These are phyloP conservation scores for Mycena amicta DNA, from an alignment of 768 basidiomycete genomes.

Conservation along the genomic window DNA sequence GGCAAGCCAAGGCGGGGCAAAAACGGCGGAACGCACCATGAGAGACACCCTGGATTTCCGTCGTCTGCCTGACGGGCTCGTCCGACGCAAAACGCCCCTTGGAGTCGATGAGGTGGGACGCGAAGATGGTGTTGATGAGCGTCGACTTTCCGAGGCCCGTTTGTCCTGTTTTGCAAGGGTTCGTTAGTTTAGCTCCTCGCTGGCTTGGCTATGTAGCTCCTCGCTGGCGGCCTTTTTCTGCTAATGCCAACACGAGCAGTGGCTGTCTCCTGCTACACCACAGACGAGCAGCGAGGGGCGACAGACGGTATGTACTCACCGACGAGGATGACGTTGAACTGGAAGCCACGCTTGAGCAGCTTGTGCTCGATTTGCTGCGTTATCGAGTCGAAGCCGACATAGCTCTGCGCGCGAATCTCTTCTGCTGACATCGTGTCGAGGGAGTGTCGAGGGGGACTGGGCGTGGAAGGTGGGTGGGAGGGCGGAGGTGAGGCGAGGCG, in stretches of 20 bases:
- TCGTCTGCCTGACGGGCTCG: conserved; percentile 91
- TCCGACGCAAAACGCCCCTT: conserved; percentile 91
- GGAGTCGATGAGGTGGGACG: conserved; percentile 96
- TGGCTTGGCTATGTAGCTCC: too few species aligned
- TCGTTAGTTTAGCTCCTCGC: too few species aligned
- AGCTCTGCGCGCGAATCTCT: conserved; percentile 89
- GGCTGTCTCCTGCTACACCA: not conserved
- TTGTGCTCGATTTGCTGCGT: conserved; percentile 98
- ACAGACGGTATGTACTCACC: conserved; percentile 55
- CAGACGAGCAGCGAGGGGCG: conserved; percentile 6
- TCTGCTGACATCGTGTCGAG: conserved; percentile 41
- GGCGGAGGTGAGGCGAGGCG: conserved; percentile 3
- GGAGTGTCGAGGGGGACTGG: not conserved
- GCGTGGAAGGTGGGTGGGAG: not conserved
- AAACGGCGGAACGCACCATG: conserved; percentile 67
- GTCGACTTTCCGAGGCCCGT: conserved; percentile 99
- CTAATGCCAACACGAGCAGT: too few species aligned
- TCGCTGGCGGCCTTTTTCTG: too few species aligned
- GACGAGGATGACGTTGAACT: conserved; percentile 98
- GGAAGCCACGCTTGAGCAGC: conserved; percentile 97
- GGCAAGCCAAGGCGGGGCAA: conserved; percentile 17
- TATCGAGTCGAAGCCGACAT: conserved; percentile 98
- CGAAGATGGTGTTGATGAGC: conserved; percentile 98
- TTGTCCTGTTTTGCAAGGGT: conserved; percentile 62
- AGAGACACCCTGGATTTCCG: conserved; percentile 93